Percentiles rank a stretch among this genome's conserved stretches.
Evolutionary conservation across 305 asterid genomes (phyloP).

Genomic region (Fraxinus nigra): DNA sequence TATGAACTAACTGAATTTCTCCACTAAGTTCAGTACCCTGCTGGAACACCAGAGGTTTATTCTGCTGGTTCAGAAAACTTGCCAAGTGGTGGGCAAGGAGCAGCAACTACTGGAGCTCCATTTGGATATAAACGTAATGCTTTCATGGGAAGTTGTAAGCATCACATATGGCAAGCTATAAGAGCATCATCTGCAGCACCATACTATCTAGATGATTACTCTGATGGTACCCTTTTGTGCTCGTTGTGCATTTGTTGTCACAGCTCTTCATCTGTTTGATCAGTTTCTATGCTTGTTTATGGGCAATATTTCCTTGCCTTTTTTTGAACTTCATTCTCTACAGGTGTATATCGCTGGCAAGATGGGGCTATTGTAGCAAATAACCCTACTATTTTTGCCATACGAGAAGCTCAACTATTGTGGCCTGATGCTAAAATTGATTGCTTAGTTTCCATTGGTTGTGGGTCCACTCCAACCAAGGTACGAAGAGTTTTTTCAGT

Average conservation of each 20-base stretch:
- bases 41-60: conserved; percentile 89
- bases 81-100: conserved; percentile 60
- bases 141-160: conserved; percentile 96
- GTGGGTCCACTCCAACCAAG: conserved; percentile 96
- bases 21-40: conserved; percentile 73
- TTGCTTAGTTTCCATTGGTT: conserved; percentile 95
- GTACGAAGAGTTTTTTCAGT: conserved; percentile 36
- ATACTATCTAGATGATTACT: conserved; percentile 94
- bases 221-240: conserved; percentile 66
- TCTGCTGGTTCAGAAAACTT: conserved; percentile 64
- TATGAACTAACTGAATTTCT: conserved; percentile 16
- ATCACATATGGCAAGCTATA: conserved; percentile 94
- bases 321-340: conserved; percentile 11
- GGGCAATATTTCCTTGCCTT: conserved; percentile 3
- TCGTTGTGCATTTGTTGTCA: conserved; percentile 12
- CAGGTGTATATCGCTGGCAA: conserved; percentile 93
- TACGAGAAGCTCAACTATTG: conserved; percentile 92
- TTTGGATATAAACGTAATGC: conserved; percentile 82
- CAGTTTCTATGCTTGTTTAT: conserved; percentile 5
- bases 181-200: conserved; percentile 99
- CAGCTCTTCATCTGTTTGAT: conserved; percentile 9
- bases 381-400: conserved; percentile 89
- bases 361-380: conserved; percentile 99
- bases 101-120: conserved; percentile 72
- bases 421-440: conserved; percentile 98